phyloP scores from a whole-genome alignment of 2,329 filamentous ascomycete species.

The Aspergillus clavatus region DNA sequence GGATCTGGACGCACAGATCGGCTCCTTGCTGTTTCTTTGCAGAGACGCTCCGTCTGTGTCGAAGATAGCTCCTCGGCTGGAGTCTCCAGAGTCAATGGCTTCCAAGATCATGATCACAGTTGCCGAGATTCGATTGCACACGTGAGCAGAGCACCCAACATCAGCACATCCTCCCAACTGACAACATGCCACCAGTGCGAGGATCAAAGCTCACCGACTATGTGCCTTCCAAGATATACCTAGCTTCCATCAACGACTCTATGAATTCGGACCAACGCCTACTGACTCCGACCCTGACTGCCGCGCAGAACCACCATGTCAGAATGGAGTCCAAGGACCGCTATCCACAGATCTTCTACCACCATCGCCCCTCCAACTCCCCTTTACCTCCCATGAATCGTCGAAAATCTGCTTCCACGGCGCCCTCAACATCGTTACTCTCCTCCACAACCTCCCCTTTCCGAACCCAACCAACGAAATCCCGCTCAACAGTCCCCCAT shows the following conservation, averaged over 20 bases:
- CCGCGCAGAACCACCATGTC: background rate
- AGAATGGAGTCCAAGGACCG: background rate
- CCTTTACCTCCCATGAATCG: conserved; percentile 23
- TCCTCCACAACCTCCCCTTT: conserved; percentile 23
- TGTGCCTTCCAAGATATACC: conserved; percentile 27
- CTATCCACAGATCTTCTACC: background rate
- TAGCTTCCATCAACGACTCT: conserved; percentile 20
- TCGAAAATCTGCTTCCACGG: conserved; percentile 25
- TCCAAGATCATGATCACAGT: conserved; percentile 19
- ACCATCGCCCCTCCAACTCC: conserved; percentile 6
- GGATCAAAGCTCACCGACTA: conserved; percentile 28
- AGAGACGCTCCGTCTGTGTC: conserved; percentile 5
- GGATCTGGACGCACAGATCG: conserved; percentile 17
- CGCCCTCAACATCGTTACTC: conserved; percentile 23
- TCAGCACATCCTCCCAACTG: background rate
- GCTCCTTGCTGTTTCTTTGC: conserved; percentile 12
- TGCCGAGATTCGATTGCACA: conserved; percentile 26
- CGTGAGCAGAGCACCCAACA: conserved; percentile 4
- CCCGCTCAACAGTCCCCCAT: conserved; percentile 3
- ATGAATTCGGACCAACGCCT: conserved; percentile 15
- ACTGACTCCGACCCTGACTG: background rate
- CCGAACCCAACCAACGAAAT: conserved; percentile 14
- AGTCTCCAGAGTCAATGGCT: conserved; percentile 17
- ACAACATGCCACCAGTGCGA: conserved; percentile 13
- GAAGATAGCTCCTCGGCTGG: conserved; percentile 3